A percentile compares a stretch with the other conserved stretches of the same genome.
Evolutionary conservation across 2,329 filamentous ascomycete species (phyloP).

Genomic region (Colletotrichum liriopes): DNA sequence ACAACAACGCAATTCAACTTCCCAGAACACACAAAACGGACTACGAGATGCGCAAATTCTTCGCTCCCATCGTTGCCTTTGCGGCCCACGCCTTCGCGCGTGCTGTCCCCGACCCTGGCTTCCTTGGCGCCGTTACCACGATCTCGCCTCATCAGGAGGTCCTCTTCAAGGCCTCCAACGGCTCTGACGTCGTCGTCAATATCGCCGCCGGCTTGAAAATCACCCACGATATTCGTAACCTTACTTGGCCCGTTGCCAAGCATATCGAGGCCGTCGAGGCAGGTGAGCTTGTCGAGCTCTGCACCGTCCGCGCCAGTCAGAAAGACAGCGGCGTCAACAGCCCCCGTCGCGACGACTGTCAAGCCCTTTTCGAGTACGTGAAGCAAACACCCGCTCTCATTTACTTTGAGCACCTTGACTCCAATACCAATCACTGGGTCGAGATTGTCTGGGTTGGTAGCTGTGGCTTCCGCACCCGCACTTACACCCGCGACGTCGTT

Average conservation of each 20-base stretch:
- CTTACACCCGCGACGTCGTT: conserved; percentile 15
- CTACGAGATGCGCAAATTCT: conserved; percentile 18
- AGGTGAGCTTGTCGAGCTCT: conserved; percentile 15
- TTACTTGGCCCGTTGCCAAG: conserved; percentile 1
- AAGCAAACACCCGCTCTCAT: conserved; percentile 1
- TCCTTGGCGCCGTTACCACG: not conserved
- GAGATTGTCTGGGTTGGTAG: conserved; percentile 33
- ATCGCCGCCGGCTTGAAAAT: conserved; percentile 22
- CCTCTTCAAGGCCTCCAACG: conserved; percentile 32
- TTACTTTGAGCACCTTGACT: conserved; percentile 19
- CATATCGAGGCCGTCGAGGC: conserved; percentile 9
- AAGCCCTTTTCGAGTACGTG: conserved; percentile 28
- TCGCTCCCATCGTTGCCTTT: conserved; percentile 16
- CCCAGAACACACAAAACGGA: not conserved
- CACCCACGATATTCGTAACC: not conserved
- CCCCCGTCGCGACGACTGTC: conserved; percentile 34
- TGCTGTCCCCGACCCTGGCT: conserved; percentile 7
- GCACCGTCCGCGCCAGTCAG: conserved; percentile 16
- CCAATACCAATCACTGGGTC: conserved; percentile 19
- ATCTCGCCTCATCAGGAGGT: not conserved
- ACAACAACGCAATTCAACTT: too few species aligned
- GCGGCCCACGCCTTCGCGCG: not conserved
- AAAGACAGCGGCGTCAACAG: not conserved
- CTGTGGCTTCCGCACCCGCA: conserved; percentile 29
- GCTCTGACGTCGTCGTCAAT: conserved; percentile 20